Base-by-base conservation (phyloP, 441 rosid genomes). In the Manihot esculenta region DNA sequence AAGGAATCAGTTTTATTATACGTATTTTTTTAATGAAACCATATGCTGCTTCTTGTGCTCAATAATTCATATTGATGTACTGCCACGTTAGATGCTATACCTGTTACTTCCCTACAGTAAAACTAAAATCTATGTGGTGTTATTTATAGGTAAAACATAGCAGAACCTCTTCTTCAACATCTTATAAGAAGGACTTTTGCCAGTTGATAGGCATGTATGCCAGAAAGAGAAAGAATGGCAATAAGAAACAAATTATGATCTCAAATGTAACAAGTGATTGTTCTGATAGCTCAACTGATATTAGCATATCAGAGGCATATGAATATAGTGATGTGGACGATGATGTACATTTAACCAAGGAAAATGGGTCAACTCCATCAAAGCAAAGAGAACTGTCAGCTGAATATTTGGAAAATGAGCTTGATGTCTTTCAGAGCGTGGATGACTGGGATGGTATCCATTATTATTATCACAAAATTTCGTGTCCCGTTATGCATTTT, bases 371-470 rank as follows among this genome's bases (percentile, higher is more conserved):
- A 65, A 66, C 54, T 63, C 74, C 81, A 76, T 71, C 72, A 10
- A 69, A 67, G 70, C 84, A 65, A 70, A 86, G 77, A 72, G 62
- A 76, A 76, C 70, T 89, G 81, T 85, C 93, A 20, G 83, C 82
- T 56, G 94, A 88, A 66, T 87, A 79, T 82, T 72, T 86, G 79
- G 98, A 91, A 85, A 88, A 85, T 82, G 98, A 88, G 24, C 77
- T 82, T 1, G 94, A 91, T 75, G 74, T 79, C 80, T 87, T 84
- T 62, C 84, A 81, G 72, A 77, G 58, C 47, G 95, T 80, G 68
- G 87, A 89, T 85, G 95, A 94, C 69, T 89, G 91, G 93, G 97
- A 94, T 75, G 98, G 98, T 94, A 88, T 35, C 23, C 71, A 45
- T 79, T 69, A 70, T 77, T 79, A 11, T 69, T 72, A 12, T 70